Conservation (phyloP, 2,329 filamentous ascomycete genomes). For the Zalaria sp. region DNA sequence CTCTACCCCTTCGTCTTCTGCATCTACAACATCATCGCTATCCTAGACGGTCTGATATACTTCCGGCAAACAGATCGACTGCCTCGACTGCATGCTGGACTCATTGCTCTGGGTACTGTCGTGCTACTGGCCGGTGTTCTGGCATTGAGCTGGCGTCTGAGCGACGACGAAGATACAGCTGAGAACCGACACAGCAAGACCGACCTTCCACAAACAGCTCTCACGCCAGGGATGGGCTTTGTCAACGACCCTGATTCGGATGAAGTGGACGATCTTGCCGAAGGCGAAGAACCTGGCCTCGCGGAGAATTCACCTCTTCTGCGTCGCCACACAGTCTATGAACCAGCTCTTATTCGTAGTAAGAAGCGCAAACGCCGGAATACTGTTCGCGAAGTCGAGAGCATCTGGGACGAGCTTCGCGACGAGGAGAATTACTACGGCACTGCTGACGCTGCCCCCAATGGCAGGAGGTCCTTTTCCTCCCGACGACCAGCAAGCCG, state of each 20-base stretch:
- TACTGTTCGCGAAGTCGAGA: constrained; percentile 48
- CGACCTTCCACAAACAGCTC: constrained; percentile 43
- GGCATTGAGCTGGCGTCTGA: constrained; percentile 84
- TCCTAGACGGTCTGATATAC: constrained; percentile 92
- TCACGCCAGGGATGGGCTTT: constrained; percentile 72
- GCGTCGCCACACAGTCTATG: constrained; percentile 1
- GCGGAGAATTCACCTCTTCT: constrained; percentile 9
- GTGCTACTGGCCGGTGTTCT: constrained; percentile 80
- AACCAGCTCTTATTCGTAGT: constrained; percentile 2
- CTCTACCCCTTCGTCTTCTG: constrained; percentile 97
- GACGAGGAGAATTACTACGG: constrained; percentile 37
- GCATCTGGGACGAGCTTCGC: constrained; percentile 81
- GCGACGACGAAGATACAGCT: constrained; percentile 51
- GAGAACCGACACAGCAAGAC: constrained; percentile 28
- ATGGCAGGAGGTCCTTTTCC: not conserved
- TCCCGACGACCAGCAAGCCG: too few species aligned
- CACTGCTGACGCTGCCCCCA: not conserved
- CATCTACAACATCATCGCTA: constrained; percentile 97
- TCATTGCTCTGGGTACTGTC: constrained; percentile 75
- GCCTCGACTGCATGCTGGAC: constrained; percentile 56
- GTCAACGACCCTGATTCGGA: constrained; percentile 46
- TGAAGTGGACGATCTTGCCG: constrained; percentile 37
- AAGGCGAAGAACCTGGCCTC: not conserved
- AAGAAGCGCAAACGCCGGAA: constrained; percentile 15
- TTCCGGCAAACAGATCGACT: constrained; percentile 80